Evolutionary conservation across 2,329 filamentous ascomycete species (phyloP), one percentile per base, ranked within the genome.

Genomic region (Colletotrichum liaoningense): DNA sequence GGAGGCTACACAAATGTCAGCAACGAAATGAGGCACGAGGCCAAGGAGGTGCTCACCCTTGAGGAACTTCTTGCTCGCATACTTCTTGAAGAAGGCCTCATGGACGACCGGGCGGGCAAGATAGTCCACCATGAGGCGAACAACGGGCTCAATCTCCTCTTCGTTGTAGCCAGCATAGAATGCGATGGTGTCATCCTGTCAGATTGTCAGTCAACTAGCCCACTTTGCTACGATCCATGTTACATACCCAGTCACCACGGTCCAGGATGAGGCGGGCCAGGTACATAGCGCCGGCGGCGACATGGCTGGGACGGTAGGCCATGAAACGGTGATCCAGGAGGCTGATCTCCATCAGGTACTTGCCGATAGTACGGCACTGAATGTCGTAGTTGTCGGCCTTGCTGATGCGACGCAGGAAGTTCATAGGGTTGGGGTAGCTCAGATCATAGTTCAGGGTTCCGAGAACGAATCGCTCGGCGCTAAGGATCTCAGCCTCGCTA

Each of bases 321-420:
- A 99, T 93, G 86, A 99, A 98, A 74, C 95, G 93, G 83, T 98
- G 94, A 80, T 99, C 97, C 33, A 99, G 88, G 76, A 98, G 91
- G 82, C 95, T 97, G 80, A 99, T 98, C 87, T 99, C 97, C 86
- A 98, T 95, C 60, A 99, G 88, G 83, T 98, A 99, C 86, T 99
- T 99, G 83, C 95, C 97, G 73, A 99, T 91, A 59, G 97, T 99
- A 79, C 97, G 94, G 74, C 95, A 98, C 83, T 98, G 95, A 79
- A 98, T 98, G 84, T 99, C 96, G 85, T 99, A 99, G 88, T 97
- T 97, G 86, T 99, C 97, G 80, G 97, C 97, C 88, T 99, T 99
- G 75, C 96, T 98, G 84, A 99, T 98, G 77, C 97, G 94, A 76
- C 97, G 94, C 74, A 99, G 91, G 87, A 99, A 99, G 89, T 99